These are phyloP conservation scores for Apophysomyces sp. DNA, from an alignment of 371 early-diverging fungal genomes.

Conservation along the genomic window DNA sequence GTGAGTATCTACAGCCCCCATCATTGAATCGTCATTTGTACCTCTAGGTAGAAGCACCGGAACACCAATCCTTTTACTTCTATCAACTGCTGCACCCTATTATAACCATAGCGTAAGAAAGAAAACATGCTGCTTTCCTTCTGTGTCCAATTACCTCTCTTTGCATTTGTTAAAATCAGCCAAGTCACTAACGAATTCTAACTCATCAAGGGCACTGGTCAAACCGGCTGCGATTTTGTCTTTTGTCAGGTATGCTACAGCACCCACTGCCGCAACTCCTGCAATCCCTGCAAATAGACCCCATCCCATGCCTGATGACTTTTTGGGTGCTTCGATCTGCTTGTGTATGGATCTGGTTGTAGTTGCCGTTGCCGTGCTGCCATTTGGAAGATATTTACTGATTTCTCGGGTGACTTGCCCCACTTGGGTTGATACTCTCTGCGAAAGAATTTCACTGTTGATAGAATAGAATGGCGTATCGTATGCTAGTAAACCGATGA, in stretches of 20 bases:
- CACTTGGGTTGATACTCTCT: slow-evolving; percentile 27
- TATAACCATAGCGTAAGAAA: neutral
- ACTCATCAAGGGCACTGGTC: slow-evolving; percentile 44
- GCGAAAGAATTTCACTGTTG: slow-evolving; percentile 43
- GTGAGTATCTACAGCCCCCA: neutral
- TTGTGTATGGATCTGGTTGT: neutral
- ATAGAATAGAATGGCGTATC: slow-evolving; percentile 65
- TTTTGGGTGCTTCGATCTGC: neutral
- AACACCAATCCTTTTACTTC: slow-evolving; percentile 44
- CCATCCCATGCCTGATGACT: slow-evolving; percentile 22
- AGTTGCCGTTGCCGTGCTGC: neutral
- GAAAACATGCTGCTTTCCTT: neutral
- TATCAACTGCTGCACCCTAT: slow-evolving; percentile 38
- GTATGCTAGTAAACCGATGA: slow-evolving; percentile 60
- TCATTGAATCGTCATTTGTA: slow-evolving; percentile 9
- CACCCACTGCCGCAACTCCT: slow-evolving; percentile 52
- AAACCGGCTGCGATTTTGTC: slow-evolving; percentile 37
- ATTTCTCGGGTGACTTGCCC: slow-evolving; percentile 15
- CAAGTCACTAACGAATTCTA: slow-evolving; percentile 51
- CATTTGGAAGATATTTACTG: slow-evolving; percentile 1
- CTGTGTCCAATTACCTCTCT: slow-evolving; percentile 24
- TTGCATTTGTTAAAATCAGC: slow-evolving; percentile 33
- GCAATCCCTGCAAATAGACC: slow-evolving; percentile 53
- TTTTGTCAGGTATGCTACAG: slow-evolving; percentile 43
- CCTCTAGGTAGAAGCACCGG: slow-evolving; percentile 56